phyloP scores from a whole-genome alignment of 331 rosid species.

The Rosa hybrid region DNA sequence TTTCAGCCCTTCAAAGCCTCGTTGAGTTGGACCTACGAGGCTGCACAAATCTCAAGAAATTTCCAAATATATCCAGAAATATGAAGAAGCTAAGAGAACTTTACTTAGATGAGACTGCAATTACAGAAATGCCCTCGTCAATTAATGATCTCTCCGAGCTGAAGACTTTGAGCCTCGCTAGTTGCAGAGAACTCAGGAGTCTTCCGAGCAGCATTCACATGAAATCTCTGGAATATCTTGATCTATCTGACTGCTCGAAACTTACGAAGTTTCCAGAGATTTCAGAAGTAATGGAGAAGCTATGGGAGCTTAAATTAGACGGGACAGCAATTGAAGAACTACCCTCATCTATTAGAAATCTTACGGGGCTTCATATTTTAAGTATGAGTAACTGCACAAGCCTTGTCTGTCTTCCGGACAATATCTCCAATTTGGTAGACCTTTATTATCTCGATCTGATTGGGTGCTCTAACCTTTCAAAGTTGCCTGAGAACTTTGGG shows the following conservation, averaged over 20 bases:
- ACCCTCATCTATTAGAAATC: background rate
- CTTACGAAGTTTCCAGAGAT: background rate
- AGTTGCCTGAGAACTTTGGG: background rate
- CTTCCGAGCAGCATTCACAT: background rate
- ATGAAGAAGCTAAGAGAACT: too few relatives aligned
- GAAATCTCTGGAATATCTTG: background rate
- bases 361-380: background rate
- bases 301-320: background rate
- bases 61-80: too few relatives aligned
- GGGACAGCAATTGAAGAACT: background rate
- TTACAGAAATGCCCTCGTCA: too few relatives aligned
- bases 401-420: background rate
- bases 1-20: background rate
- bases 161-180: too few relatives aligned
- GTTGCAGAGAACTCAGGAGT: background rate
- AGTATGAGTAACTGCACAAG: constrained; percentile 17
- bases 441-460: background rate
- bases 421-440: background rate
- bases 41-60: too few relatives aligned
- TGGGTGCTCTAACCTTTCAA: constrained; percentile 1
- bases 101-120: too few relatives aligned
- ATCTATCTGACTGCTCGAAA: background rate
- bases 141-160: too few relatives aligned
- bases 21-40: background rate
- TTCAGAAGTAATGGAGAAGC: background rate